Base-by-base conservation (phyloP, 371 early-diverging fungal genomes). In the Blastocladiella emersonii region DNA sequence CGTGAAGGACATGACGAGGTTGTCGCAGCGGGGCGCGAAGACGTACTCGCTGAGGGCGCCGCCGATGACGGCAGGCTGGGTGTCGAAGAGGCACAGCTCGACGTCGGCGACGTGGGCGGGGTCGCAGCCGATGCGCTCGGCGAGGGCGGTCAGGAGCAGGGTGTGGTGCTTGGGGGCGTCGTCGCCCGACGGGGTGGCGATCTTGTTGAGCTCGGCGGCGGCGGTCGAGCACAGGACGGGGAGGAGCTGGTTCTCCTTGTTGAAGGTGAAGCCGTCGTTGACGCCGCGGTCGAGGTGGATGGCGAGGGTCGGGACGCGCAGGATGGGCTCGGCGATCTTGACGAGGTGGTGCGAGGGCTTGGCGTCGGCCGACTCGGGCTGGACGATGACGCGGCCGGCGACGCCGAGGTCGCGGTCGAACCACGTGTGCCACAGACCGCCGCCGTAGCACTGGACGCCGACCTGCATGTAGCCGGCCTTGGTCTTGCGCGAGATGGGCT, bases 221-320 rank as follows among this genome's bases (percentile, higher is more conserved):
- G 59, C 53, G 30, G 13, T 12, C 53, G 53, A 43, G 13, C 25
- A 23, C 30, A 62, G 61, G 25, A 30, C 62, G 34, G 37, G 64
- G 10, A 32, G 13, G 45, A 56, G 37, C 64, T 96, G 96, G 15
- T 73, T 79, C 73, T 98, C 98, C 57, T 89, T 93, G 82, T 97
- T 96, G 75, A 91, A 95, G 65, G 85, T 85, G 79, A 96, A 92
- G 59, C 74, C 82, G 1, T 88, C 86, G 3, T 81, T 78, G 57
- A 87, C 85, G 39, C 76, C 69, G 62, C 93, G 84, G 67, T 97
- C 94, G 67, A 98, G 76, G 72, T 98, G 98, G 71, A 95, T 95
- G 55, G 98, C 97, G 43, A 98, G 75, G n/a, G 90, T 94, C 37
- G 98, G 98, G 63, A 98, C 86, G 64, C 92, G 82, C 67, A 97